phyloP scores from a whole-genome alignment of 129 eudicot species.

The Centrapalus pauciflorus region DNA sequence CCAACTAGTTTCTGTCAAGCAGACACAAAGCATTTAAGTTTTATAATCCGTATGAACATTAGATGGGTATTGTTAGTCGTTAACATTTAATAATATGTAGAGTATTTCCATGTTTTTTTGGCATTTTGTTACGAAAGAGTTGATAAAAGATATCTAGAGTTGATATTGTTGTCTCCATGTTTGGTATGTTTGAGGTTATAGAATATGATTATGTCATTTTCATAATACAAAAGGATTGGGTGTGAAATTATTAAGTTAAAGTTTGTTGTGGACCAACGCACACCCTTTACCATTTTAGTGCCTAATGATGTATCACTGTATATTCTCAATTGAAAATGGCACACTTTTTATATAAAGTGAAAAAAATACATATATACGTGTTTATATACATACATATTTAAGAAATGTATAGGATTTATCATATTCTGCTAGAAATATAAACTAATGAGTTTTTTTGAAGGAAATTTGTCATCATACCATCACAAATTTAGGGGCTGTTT shows the following conservation, averaged over 20 bases:
- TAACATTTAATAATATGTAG: no score
- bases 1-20: no score
- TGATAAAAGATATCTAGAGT: slow-evolving; percentile 24
- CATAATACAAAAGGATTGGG: slow-evolving; percentile 19
- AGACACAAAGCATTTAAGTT: no score
- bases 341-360: no score
- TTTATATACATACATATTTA: neutral
- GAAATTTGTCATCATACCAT: no score
- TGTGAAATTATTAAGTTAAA: slow-evolving; percentile 18
- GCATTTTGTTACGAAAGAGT: slow-evolving; percentile 22
- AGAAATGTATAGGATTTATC: no score
- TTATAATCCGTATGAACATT: no score
- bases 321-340: slow-evolving; percentile 1
- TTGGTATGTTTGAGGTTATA: slow-evolving; percentile 30
- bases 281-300: slow-evolving; percentile 24
- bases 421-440: no score
- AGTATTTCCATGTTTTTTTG: slow-evolving; percentile 9
- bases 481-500: no score
- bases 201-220: slow-evolving; percentile 27
- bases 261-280: slow-evolving; percentile 18
- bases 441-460: no score
- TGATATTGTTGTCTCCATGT: slow-evolving; percentile 31
- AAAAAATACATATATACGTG: neutral
- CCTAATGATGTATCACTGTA: slow-evolving; percentile 8
- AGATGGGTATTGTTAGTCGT: no score